These are phyloP conservation scores for Amorphotheca resinae DNA, from an alignment of 495 filamentous ascomycete species.

Conservation along the genomic window DNA sequence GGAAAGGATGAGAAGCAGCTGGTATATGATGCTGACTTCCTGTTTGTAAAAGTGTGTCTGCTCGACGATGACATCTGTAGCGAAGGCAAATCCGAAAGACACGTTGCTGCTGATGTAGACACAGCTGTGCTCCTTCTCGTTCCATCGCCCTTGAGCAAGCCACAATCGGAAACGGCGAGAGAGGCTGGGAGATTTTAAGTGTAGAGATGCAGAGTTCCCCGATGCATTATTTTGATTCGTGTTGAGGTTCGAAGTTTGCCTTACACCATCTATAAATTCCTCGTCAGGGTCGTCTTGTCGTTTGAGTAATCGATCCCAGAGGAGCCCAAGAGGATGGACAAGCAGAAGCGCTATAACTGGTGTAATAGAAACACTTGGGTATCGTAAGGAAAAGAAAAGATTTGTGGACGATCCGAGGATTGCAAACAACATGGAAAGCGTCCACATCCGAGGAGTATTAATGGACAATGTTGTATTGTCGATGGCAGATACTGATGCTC, in stretches of 20 bases:
- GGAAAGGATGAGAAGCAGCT: slow-evolving; percentile 67
- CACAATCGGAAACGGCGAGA: slow-evolving; percentile 43
- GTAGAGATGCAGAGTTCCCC: not conserved
- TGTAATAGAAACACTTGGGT: slow-evolving; percentile 76
- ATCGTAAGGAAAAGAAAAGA: slow-evolving; percentile 71
- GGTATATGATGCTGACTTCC: slow-evolving; percentile 58
- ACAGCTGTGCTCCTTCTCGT: slow-evolving; percentile 77
- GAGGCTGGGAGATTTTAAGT: not conserved
- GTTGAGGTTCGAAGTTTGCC: slow-evolving; percentile 13
- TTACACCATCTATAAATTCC: slow-evolving; percentile 42
- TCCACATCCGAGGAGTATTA: slow-evolving; percentile 83
- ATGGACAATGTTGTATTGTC: slow-evolving; percentile 66
- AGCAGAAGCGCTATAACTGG: slow-evolving; percentile 74
- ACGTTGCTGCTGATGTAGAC: slow-evolving; percentile 85
- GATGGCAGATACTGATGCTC: slow-evolving; percentile 61
- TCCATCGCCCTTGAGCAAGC: slow-evolving; percentile 72
- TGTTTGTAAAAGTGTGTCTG: slow-evolving; percentile 82
- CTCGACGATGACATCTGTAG: slow-evolving; percentile 75
- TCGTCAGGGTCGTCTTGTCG: slow-evolving; percentile 46
- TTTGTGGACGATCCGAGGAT: slow-evolving; percentile 72
- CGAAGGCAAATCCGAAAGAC: slow-evolving; percentile 82
- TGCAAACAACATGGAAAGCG: slow-evolving; percentile 62
- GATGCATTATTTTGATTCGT: slow-evolving; percentile 6
- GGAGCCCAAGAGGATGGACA: slow-evolving; percentile 64
- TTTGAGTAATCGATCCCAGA: slow-evolving; percentile 65